These are phyloP conservation scores for Trypanosoma melophagium DNA, from an alignment of 208 protist genomes.

Conservation along the genomic window DNA sequence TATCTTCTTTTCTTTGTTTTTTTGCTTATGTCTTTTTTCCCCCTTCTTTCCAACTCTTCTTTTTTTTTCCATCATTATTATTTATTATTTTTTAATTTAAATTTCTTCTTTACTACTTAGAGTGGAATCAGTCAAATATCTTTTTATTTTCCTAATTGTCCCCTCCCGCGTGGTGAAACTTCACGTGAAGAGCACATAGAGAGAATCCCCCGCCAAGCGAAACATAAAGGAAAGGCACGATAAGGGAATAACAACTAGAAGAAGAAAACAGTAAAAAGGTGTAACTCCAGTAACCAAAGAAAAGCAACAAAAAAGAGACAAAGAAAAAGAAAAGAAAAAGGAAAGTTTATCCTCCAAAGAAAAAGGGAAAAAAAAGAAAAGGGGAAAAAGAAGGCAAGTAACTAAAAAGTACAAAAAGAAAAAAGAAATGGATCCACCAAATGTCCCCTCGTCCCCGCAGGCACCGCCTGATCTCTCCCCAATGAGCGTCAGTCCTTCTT, in stretches of 20 bases:
- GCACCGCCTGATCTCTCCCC: slow-evolving; percentile 43
- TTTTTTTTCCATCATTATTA: not conserved
- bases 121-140: no score
- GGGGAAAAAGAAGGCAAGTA: slow-evolving; percentile 23
- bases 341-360: not conserved
- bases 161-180: no score
- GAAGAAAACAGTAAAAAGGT: not conserved
- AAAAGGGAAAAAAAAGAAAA: slow-evolving; percentile 11
- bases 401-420: slow-evolving; percentile 1
- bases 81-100: no score
- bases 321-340: not conserved
- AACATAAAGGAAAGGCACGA: not conserved
- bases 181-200: no score
- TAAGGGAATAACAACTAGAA: not conserved
- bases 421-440: slow-evolving; percentile 60
- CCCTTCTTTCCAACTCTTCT: slow-evolving; percentile 11
- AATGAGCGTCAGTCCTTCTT: slow-evolving; percentile 31
- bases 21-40: not conserved
- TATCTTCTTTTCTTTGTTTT: not conserved
- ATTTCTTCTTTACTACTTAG: no score
- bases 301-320: not conserved
- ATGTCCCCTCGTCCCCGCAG: slow-evolving; percentile 77
- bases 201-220: not conserved
- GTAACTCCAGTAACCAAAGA: not conserved
- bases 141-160: no score